Percentiles rank a stretch among this genome's conserved stretches.
Conservation (phyloP, 139 green algal species). For the Tetraselmis striata region DNA sequence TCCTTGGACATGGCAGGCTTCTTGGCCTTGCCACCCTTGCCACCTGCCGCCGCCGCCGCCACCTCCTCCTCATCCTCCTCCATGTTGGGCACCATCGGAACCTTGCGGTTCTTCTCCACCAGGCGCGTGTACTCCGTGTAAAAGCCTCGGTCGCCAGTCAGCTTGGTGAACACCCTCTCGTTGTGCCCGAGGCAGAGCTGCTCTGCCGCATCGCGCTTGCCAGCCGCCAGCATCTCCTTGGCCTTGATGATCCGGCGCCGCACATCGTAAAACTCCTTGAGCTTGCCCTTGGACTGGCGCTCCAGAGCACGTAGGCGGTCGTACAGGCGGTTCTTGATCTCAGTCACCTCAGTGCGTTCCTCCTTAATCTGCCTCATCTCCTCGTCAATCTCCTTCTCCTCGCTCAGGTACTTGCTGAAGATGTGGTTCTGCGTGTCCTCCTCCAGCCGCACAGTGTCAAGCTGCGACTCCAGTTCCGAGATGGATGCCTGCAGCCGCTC, state of each 20-base stretch:
- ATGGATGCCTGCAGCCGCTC: slow-evolving; percentile 12
- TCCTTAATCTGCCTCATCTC: slow-evolving; percentile 8
- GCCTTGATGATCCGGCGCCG: not conserved
- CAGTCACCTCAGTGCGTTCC: not conserved
- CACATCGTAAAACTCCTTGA: not conserved
- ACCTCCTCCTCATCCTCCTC: not conserved
- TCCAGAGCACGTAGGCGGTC: not conserved
- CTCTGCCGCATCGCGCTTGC: not conserved
- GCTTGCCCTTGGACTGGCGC: not conserved
- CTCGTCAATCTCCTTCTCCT: slow-evolving; percentile 6
- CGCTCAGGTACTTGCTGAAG: slow-evolving; percentile 25
- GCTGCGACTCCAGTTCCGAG: slow-evolving; percentile 23
- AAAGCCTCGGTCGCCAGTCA: not conserved
- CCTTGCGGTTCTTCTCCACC: not conserved
- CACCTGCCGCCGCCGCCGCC: too few relatives aligned
- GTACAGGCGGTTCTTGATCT: not conserved
- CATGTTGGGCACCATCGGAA: not conserved
- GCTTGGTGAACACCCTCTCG: not conserved
- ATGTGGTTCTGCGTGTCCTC: slow-evolving; percentile 22
- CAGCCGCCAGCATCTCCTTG: not conserved
- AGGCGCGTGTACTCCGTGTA: not conserved
- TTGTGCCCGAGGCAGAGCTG: not conserved
- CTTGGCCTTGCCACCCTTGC: not conserved
- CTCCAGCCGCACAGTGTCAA: slow-evolving; percentile 20
- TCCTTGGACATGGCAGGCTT: not conserved